A percentile compares a stretch with the other conserved stretches of the same genome.
phyloP scores from a whole-genome alignment of 176 grass and related monocot species.

The Tillandsia leiboldiana region DNA sequence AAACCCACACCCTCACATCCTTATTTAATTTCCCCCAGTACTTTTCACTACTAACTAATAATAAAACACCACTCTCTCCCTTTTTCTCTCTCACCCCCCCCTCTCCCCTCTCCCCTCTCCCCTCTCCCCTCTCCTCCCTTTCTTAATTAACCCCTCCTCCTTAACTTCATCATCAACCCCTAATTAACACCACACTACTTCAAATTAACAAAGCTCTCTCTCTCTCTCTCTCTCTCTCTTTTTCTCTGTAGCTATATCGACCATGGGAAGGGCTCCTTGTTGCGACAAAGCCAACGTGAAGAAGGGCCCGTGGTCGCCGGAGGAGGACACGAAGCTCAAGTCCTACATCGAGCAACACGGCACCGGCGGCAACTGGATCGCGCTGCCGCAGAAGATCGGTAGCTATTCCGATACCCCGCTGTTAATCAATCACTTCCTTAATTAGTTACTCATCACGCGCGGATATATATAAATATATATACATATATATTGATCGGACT shows the following conservation, averaged over 20 bases:
- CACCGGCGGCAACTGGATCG: constrained; percentile 43
- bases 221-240: background rate
- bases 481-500: too few relatives aligned
- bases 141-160: too few relatives aligned
- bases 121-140: too few relatives aligned
- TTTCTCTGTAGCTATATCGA: background rate
- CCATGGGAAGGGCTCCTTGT: constrained; percentile 55
- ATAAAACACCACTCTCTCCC: too few relatives aligned
- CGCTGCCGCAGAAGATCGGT: constrained; percentile 54
- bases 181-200: background rate
- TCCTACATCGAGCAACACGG: constrained; percentile 43
- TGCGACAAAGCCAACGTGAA: constrained; percentile 64
- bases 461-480: too few relatives aligned
- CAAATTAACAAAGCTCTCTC: background rate
- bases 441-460: too few relatives aligned
- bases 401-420: background rate
- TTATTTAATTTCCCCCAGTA: too few relatives aligned
- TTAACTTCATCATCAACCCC: background rate
- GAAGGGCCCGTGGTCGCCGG: constrained; percentile 47
- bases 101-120: too few relatives aligned
- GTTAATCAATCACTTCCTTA: background rate
- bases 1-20: too few relatives aligned
- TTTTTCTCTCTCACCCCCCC: too few relatives aligned
- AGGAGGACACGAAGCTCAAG: constrained; percentile 47
- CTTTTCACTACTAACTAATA: too few relatives aligned